These are phyloP conservation scores for Lentinus tigrinus DNA, from an alignment of 768 basidiomycete genomes.

Conservation along the genomic window DNA sequence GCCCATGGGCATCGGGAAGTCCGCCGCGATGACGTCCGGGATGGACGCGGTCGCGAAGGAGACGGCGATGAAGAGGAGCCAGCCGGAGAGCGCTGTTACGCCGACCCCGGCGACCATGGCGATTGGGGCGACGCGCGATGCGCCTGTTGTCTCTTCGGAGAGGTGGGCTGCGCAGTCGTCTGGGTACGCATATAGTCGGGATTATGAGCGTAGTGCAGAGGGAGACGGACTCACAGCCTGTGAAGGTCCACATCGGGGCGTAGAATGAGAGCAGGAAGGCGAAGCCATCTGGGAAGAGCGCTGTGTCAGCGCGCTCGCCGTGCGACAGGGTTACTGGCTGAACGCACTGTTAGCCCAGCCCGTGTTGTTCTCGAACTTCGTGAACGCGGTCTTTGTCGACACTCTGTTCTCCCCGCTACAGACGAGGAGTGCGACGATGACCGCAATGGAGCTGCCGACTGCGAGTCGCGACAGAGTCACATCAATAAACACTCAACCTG, in stretches of 20 bases:
- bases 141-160: slow-evolving; percentile 68
- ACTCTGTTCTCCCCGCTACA: slow-evolving; percentile 52
- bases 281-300: slow-evolving; percentile 53
- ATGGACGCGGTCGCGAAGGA: slow-evolving; percentile 67
- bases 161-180: slow-evolving; percentile 79
- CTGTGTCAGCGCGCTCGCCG: not conserved
- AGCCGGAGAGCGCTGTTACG: slow-evolving; percentile 59
- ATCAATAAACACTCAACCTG: not conserved
- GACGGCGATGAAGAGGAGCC: slow-evolving; percentile 62
- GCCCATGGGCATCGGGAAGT: slow-evolving; percentile 67
- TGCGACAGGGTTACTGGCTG: not conserved
- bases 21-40: slow-evolving; percentile 43
- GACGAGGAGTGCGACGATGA: slow-evolving; percentile 59
- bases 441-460: slow-evolving; percentile 64
- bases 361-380: slow-evolving; percentile 67
- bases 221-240: slow-evolving; percentile 53
- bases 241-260: slow-evolving; percentile 77
- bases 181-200: slow-evolving; percentile 22
- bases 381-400: slow-evolving; percentile 67
- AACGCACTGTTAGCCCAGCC: slow-evolving; percentile 62
- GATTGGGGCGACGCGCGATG: slow-evolving; percentile 61
- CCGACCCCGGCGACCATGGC: slow-evolving; percentile 67
- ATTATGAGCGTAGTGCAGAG: not conserved
- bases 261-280: slow-evolving; percentile 73
- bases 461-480: not conserved